These are phyloP conservation scores for Flaveria ramosissima DNA, from an alignment of 129 eudicot species.

Conservation along the genomic window DNA sequence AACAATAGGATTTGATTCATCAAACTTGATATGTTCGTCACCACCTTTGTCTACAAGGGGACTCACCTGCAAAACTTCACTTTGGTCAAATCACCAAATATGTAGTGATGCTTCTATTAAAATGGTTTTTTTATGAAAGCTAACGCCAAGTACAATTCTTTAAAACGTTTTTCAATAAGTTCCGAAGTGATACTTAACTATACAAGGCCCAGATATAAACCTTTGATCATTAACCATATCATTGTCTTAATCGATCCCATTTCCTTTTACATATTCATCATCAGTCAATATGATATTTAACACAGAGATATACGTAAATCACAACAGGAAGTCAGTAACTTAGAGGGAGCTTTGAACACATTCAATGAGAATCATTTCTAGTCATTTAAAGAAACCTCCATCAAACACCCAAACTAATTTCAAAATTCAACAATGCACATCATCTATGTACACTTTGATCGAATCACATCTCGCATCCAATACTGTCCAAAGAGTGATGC, in stretches of 20 bases:
- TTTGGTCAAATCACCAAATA: neutral
- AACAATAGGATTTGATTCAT: constrained; percentile 51
- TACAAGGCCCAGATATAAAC: neutral
- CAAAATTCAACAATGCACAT: constrained; percentile 1
- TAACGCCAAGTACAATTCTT: neutral
- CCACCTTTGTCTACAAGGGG: constrained; percentile 29
- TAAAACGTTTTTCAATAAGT: neutral
- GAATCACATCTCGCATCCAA: neutral
- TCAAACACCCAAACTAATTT: constrained; percentile 18
- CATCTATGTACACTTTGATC: constrained; percentile 9
- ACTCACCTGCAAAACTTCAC: constrained; percentile 49
- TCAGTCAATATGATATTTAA: neutral
- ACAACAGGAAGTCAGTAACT: neutral
- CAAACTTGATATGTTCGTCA: constrained; percentile 33
- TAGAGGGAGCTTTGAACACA: neutral
- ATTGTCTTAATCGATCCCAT: too few relatives aligned
- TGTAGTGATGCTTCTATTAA: neutral
- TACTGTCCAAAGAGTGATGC: neutral
- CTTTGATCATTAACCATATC: neutral
- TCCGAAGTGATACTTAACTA: neutral
- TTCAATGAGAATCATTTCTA: neutral
- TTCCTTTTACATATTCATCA: neutral
- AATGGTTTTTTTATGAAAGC: neutral
- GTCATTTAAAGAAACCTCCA: neutral
- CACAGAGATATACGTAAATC: neutral